phyloP scores from a whole-genome alignment of 2,329 filamentous ascomycete species.

The Ambrosiella cleistominuta region DNA sequence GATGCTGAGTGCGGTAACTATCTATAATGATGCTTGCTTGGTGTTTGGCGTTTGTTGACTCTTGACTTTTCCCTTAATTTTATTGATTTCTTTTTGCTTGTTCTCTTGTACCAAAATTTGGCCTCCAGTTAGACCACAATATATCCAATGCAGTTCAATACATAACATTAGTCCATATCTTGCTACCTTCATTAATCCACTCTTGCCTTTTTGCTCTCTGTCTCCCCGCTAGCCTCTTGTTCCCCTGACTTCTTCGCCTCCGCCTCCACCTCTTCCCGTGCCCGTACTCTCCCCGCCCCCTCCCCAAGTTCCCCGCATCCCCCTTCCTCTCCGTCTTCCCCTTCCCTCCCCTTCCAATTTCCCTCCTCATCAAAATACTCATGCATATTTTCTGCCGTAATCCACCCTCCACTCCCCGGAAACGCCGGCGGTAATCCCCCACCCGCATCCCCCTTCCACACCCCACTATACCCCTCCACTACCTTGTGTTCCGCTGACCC shows the following conservation, averaged over 20 bases:
- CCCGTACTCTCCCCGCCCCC: slow-evolving; percentile 42
- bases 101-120: neutral
- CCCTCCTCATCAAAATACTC: slow-evolving; percentile 69
- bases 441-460: slow-evolving; percentile 29
- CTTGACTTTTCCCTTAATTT: neutral
- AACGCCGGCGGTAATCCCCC: slow-evolving; percentile 46
- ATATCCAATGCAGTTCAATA: too few species aligned
- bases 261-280: slow-evolving; percentile 37
- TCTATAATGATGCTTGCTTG: neutral
- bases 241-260: slow-evolving; percentile 27
- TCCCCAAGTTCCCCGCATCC: slow-evolving; percentile 38
- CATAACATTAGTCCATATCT: too few species aligned
- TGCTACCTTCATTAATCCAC: slow-evolving; percentile 22
- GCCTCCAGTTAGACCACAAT: neutral
- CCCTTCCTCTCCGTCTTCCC: slow-evolving; percentile 37
- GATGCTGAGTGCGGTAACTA: neutral
- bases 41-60: neutral
- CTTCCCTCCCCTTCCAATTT: slow-evolving; percentile 48
- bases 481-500: slow-evolving; percentile 30
- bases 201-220: slow-evolving; percentile 31
- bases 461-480: slow-evolving; percentile 39
- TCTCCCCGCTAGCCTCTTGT: slow-evolving; percentile 21
- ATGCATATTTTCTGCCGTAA: slow-evolving; percentile 79
- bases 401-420: slow-evolving; percentile 63
- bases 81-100: neutral